Percentiles rank a stretch among this genome's conserved stretches.
Conservation (phyloP, 2,329 filamentous ascomycete species). For the Emericellopsis atlantica region DNA sequence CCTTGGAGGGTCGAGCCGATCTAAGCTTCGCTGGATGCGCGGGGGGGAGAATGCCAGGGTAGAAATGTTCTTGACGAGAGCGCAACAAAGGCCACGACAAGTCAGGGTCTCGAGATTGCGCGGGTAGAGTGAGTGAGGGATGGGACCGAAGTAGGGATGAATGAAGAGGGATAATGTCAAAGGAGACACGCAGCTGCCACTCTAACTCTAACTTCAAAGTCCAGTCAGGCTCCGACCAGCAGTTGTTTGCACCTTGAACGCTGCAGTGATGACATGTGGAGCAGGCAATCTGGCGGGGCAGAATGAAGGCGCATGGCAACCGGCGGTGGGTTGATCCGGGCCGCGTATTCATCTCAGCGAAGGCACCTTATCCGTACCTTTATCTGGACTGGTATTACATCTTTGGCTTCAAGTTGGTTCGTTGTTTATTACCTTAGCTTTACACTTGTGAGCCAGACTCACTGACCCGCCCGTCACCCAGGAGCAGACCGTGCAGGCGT, state of each 20-base stretch:
- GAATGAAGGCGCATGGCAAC: neutral
- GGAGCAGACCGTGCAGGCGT: slow-evolving; percentile 63
- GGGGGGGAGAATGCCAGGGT: too few relatives aligned
- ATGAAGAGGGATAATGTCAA: neutral
- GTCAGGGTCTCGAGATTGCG: neutral
- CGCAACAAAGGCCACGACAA: too few relatives aligned
- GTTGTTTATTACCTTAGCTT: neutral
- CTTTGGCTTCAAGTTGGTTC: neutral
- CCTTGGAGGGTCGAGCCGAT: too few relatives aligned
- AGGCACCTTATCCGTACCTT: too few relatives aligned
- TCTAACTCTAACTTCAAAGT: too few relatives aligned
- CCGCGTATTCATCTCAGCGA: too few relatives aligned
- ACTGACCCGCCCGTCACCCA: slow-evolving; percentile 53
- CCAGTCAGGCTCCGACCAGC: neutral
- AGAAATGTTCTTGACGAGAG: too few relatives aligned
- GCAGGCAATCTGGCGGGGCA: slow-evolving; percentile 2
- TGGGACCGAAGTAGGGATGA: neutral
- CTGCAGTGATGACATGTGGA: slow-evolving; percentile 3
- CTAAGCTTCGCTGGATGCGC: too few relatives aligned
- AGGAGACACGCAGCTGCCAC: too few relatives aligned
- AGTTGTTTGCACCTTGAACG: neutral
- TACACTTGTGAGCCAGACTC: neutral
- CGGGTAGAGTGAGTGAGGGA: neutral
- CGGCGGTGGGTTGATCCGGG: neutral
- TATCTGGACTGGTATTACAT: too few relatives aligned